Conservation (phyloP, 2,329 filamentous ascomycete genomes). For the Apiospora phragmitis region DNA sequence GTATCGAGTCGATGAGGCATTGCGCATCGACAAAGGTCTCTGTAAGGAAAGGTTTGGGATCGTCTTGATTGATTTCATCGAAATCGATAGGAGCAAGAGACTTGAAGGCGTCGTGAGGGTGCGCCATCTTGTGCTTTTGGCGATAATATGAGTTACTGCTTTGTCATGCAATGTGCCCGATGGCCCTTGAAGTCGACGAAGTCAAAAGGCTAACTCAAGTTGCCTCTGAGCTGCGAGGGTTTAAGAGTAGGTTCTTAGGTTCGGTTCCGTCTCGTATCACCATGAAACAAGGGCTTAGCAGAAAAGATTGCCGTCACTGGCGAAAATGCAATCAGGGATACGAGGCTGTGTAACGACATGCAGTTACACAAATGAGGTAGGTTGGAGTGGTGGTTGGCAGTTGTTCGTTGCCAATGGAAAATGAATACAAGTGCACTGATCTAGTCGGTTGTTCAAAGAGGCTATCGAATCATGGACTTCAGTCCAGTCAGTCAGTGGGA, state of each 20-base stretch:
- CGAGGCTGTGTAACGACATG: neutral
- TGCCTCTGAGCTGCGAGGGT: neutral
- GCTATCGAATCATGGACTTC: neutral
- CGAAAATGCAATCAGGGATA: neutral
- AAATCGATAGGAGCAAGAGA: slow-evolving; percentile 53
- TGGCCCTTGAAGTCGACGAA: neutral
- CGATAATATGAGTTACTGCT: neutral
- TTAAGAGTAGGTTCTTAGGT: neutral
- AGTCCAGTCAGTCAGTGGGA: neutral
- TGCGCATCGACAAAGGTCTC: slow-evolving; percentile 68
- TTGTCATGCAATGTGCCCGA: neutral
- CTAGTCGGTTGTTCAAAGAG: neutral
- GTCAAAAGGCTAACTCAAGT: neutral
- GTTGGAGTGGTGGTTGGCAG: neutral
- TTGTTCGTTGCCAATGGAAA: neutral
- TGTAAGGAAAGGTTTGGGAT: slow-evolving; percentile 54
- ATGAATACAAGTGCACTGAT: neutral
- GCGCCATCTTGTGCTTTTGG: neutral
- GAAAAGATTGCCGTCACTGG: neutral
- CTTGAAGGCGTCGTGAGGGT: slow-evolving; percentile 53
- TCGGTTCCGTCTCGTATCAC: neutral
- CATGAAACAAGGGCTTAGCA: neutral
- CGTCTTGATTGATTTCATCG: slow-evolving; percentile 41
- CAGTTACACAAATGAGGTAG: neutral
- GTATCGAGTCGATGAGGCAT: slow-evolving; percentile 75